These are phyloP conservation scores for Colletotrichum chrysophilum DNA, from an alignment of 2,329 filamentous ascomycete species.

Conservation along the genomic window DNA sequence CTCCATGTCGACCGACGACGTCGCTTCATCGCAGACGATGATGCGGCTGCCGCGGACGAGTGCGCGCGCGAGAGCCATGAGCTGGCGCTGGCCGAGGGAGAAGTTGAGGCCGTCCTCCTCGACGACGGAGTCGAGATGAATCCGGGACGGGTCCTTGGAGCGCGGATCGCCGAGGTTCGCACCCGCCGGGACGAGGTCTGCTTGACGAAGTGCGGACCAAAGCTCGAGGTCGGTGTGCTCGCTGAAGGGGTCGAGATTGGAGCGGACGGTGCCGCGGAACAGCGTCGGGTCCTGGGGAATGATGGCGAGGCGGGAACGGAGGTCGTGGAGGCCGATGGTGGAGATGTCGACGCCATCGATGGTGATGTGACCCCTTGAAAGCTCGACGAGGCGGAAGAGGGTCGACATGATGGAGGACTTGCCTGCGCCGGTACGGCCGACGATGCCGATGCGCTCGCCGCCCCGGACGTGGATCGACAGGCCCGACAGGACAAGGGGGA, in stretches of 20 bases:
- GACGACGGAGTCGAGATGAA: constrained; percentile 83
- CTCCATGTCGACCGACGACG: constrained; percentile 91
- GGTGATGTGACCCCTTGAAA: constrained; percentile 65
- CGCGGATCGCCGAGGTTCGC: constrained; percentile 25
- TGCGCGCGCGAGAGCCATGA: constrained; percentile 92
- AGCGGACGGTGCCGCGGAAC: constrained; percentile 80
- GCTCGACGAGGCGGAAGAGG: constrained; percentile 77
- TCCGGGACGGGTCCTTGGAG: constrained; percentile 54
- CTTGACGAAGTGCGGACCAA: constrained; percentile 79
- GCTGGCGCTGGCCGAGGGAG: constrained; percentile 90
- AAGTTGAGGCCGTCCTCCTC: constrained; percentile 97
- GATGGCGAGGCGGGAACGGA: constrained; percentile 78
- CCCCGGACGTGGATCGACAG: constrained; percentile 74
- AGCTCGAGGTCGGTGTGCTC: constrained; percentile 80
- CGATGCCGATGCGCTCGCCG: constrained; percentile 81
- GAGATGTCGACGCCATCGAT: constrained; percentile 74
- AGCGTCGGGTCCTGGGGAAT: constrained; percentile 87
- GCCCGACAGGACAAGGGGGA: constrained; percentile 76
- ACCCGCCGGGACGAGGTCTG: constrained; percentile 68
- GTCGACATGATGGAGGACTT: constrained; percentile 87
- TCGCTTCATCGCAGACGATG: constrained; percentile 97
- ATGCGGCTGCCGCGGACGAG: constrained; percentile 88
- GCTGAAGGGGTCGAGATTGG: constrained; percentile 81
- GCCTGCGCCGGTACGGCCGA: constrained; percentile 81
- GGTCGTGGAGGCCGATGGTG: constrained; percentile 75